Evolutionary conservation across 163 green algal species (phyloP).

Genomic region (Scenedesmus sp.): DNA sequence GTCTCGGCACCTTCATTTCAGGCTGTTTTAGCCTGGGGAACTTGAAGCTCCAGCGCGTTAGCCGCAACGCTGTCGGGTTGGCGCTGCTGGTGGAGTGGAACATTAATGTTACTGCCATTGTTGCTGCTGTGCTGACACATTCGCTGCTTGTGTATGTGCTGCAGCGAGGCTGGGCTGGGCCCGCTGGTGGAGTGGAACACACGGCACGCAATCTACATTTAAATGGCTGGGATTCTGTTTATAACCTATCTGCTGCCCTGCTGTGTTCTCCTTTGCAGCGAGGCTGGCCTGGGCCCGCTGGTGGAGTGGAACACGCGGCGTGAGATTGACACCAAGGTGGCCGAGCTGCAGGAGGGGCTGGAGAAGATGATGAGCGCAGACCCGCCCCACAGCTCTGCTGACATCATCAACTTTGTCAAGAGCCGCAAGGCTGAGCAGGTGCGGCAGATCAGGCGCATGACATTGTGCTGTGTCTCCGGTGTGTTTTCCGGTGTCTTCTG

Average conservation of each 20-base stretch:
- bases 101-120: neutral
- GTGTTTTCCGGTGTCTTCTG: no score
- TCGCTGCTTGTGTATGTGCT: neutral
- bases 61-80: neutral
- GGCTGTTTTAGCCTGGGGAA: no score
- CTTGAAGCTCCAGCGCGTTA: neutral
- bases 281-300: slow-evolving; percentile 73
- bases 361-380: slow-evolving; percentile 78
- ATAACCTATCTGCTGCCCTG: neutral
- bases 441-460: neutral
- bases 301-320: slow-evolving; percentile 94
- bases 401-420: slow-evolving; percentile 76
- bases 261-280: slow-evolving; percentile 27
- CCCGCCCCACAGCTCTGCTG: slow-evolving; percentile 59
- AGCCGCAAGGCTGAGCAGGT: slow-evolving; percentile 75
- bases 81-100: neutral
- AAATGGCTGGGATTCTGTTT: neutral
- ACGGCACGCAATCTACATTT: neutral
- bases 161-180: neutral
- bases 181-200: neutral
- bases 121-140: neutral
- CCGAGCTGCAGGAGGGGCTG: slow-evolving; percentile 84
- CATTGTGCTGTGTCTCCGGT: no score
- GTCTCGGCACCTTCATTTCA: no score
- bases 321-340: slow-evolving; percentile 81